phyloP scores from a whole-genome alignment of 441 rosid species.

The Erysimum cheiri region DNA sequence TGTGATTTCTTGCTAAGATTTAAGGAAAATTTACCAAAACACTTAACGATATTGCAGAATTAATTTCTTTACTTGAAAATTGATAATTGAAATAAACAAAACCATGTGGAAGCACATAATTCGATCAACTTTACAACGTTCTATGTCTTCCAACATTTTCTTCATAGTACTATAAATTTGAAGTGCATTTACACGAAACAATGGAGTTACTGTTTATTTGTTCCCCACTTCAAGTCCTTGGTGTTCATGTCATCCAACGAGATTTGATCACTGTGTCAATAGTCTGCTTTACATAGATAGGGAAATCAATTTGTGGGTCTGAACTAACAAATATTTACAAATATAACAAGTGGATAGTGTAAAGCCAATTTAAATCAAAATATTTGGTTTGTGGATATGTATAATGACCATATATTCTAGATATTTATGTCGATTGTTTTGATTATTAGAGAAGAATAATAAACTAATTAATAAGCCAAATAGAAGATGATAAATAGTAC shows the following conservation, averaged over 20 bases:
- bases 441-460: not conserved
- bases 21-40: not conserved
- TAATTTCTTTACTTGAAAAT: too few relatives aligned
- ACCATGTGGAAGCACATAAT: not conserved
- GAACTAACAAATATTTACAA: not conserved
- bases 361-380: not conserved
- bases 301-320: constrained; percentile 1
- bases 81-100: not conserved
- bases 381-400: not conserved
- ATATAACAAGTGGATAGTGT: not conserved
- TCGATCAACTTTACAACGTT: not conserved
- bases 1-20: not conserved
- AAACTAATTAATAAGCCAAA: not conserved
- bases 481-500: not conserved
- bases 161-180: not conserved
- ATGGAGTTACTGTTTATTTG: not conserved
- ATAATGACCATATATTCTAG: not conserved
- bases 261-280: not conserved
- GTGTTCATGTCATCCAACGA: constrained; percentile 2
- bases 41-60: not conserved
- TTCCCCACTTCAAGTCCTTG: constrained; percentile 15
- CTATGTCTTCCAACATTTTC: not conserved
- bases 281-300: not conserved
- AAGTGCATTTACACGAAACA: not conserved
- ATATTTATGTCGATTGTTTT: not conserved